Conservation (phyloP, 2,329 filamentous ascomycete species). For the Neurospora sp. region DNA sequence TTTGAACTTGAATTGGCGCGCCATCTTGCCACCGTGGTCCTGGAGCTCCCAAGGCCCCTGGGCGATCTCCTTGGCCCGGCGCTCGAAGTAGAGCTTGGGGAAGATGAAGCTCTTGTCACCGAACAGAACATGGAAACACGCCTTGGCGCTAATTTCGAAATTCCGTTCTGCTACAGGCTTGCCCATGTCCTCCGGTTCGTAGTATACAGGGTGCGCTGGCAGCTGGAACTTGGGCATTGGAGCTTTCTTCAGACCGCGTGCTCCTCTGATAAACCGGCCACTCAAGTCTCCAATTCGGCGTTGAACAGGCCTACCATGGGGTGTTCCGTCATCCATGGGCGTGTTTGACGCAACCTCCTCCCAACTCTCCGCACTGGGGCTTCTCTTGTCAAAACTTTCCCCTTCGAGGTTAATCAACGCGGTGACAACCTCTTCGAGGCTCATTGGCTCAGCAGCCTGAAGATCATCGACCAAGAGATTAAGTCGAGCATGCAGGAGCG, state of each 20-base stretch:
- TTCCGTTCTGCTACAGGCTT: slow-evolving; percentile 65
- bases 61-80: slow-evolving; percentile 66
- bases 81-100: slow-evolving; percentile 79
- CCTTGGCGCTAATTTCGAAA: slow-evolving; percentile 87
- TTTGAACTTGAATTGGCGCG: slow-evolving; percentile 71
- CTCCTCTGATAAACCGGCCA: slow-evolving; percentile 24
- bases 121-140: slow-evolving; percentile 91
- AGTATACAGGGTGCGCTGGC: slow-evolving; percentile 69
- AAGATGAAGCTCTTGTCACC: slow-evolving; percentile 94
- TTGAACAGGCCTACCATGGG: slow-evolving; percentile 28
- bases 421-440: slow-evolving; percentile 59
- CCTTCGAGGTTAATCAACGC: slow-evolving; percentile 66
- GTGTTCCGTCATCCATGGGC: slow-evolving; percentile 48
- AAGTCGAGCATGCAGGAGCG: slow-evolving; percentile 70
- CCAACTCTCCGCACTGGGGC: slow-evolving; percentile 80
- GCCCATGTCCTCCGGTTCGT: slow-evolving; percentile 74
- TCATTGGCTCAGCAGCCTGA: slow-evolving; percentile 58
- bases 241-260: slow-evolving; percentile 24
- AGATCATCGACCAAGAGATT: slow-evolving; percentile 79
- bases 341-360: slow-evolving; percentile 62
- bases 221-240: slow-evolving; percentile 65
- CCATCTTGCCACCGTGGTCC: slow-evolving; percentile 56
- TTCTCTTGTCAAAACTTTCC: slow-evolving; percentile 47
- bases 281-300: slow-evolving; percentile 25
- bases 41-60: slow-evolving; percentile 75